Evolutionary conservation across 2,329 filamentous ascomycete species (phyloP), one percentile per base, ranked within the genome.

Genomic region (Ophiostoma sp.): DNA sequence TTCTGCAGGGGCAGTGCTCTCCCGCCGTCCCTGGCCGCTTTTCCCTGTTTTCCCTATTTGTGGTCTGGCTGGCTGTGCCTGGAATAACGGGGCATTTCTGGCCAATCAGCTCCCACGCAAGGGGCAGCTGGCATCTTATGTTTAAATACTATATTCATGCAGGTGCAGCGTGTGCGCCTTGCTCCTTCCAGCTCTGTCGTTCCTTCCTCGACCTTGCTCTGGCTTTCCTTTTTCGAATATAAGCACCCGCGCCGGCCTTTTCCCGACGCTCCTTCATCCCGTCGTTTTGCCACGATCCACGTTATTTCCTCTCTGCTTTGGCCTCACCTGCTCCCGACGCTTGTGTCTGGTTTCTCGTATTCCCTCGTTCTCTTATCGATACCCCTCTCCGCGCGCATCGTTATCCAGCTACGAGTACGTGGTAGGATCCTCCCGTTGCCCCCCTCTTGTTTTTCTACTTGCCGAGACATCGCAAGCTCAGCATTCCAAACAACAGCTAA

Each of bases 361-460:
- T n/a, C 38, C 40, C 16, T 18, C 47, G 27, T 38, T 27, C 12
- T 18, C 58, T 63, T 63, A 41, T 42, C 58, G 58, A 41, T 63
- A 41, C 42, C 14, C 49, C 49, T 27, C 49, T 8, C 42, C 49
- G n/a, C 49, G 49, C 49, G 5, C n/a, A 55, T 55, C 49, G 18
- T 55, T 55, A 55, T 55, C 49, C 49, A 55, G 9, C 49, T 55
- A 18, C 38, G 40, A 40, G 55, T 55, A 18, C 38, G 40, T 60
- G 55, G 55, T 60, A 60, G 55, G 55, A 40, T 14, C 49, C 49
- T 38, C 55, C 55, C 36, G 55, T 60, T 60, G 36, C 36, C 36
- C 55, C 55, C 55, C 36, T 38, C 36, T 41, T 62, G 58, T 63
- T 63, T 63, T 63, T 63, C 60, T 63, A 63, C 60, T 63, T 42